Conservation (phyloP, 2,329 filamentous ascomycete genomes). For the Biscogniauxia sp. region DNA sequence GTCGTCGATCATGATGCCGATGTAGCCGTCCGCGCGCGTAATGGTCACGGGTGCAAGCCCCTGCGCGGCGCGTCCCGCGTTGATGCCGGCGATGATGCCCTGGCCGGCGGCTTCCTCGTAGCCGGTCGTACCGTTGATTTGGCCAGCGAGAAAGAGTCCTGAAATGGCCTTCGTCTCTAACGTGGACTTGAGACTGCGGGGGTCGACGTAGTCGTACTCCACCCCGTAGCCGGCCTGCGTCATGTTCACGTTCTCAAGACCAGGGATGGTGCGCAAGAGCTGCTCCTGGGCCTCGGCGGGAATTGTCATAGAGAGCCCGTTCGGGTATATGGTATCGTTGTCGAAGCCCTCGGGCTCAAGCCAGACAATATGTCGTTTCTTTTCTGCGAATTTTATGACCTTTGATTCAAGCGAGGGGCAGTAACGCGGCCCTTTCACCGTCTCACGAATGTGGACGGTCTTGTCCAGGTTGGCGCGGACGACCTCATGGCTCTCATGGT, state of each 20-base stretch:
- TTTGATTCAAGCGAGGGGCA: constrained; percentile 96
- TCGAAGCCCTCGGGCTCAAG: constrained; percentile 94
- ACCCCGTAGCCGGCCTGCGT: constrained; percentile 94
- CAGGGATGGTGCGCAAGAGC: constrained; percentile 81
- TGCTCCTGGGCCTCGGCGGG: constrained; percentile 82
- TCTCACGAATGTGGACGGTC: constrained; percentile 93
- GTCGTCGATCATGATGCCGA: constrained; percentile 98
- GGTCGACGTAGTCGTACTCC: constrained; percentile 98
- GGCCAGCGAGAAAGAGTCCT: constrained; percentile 88
- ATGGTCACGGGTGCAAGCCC: constrained; percentile 65
- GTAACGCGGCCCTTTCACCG: constrained; percentile 89
- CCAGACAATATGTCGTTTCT: constrained; percentile 86
- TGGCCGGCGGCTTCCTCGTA: constrained; percentile 97
- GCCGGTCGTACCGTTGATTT: constrained; percentile 97
- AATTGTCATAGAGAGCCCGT: constrained; percentile 96
- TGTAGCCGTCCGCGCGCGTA: constrained; percentile 85
- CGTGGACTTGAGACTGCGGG: constrained; percentile 79
- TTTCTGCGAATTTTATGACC: constrained; percentile 81
- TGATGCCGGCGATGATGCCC: constrained; percentile 88
- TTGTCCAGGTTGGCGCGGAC: constrained; percentile 90
- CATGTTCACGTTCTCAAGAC: constrained; percentile 87
- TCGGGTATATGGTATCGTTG: constrained; percentile 88
- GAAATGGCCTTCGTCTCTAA: constrained; percentile 90
- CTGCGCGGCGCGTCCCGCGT: constrained; percentile 79
- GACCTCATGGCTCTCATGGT: constrained; percentile 75